phyloP scores from a whole-genome alignment of 2,329 filamentous ascomycete genomes.

The Botrytis aclada region DNA sequence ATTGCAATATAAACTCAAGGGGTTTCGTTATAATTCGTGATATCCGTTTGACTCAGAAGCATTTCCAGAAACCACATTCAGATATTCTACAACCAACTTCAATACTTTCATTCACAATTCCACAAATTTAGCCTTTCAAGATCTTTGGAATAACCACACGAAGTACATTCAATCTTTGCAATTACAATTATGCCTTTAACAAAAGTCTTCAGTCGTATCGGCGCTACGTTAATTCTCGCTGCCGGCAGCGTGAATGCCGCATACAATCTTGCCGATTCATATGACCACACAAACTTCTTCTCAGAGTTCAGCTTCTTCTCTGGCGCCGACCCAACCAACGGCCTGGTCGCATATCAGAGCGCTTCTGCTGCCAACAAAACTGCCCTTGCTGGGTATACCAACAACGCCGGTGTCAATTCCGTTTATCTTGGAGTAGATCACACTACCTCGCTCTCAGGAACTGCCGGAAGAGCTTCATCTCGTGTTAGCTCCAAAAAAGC shows the following conservation, averaged over 20 bases:
- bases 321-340: conserved; percentile 65
- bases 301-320: conserved; percentile 54
- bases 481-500: conserved; percentile 57
- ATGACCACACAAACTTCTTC: conserved; percentile 45
- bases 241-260: conserved; percentile 31
- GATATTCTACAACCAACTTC: neutral
- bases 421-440: conserved; percentile 71
- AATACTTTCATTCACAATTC: conserved; percentile 9
- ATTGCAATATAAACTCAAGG: neutral
- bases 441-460: conserved; percentile 49
- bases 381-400: conserved; percentile 45
- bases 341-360: conserved; percentile 69
- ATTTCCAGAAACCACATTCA: conserved; percentile 9
- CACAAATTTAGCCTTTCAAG: neutral
- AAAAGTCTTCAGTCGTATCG: conserved; percentile 30
- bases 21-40: neutral
- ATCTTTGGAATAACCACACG: neutral
- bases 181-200: conserved; percentile 26
- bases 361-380: conserved; percentile 54
- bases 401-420: conserved; percentile 40
- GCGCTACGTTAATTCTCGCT: conserved; percentile 35
- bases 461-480: conserved; percentile 62
- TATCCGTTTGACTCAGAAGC: neutral
- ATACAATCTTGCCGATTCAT: conserved; percentile 46
- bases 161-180: neutral